phyloP scores from a whole-genome alignment of 2,329 filamentous ascomycete species.

The Zymoseptoria ardabiliae region DNA sequence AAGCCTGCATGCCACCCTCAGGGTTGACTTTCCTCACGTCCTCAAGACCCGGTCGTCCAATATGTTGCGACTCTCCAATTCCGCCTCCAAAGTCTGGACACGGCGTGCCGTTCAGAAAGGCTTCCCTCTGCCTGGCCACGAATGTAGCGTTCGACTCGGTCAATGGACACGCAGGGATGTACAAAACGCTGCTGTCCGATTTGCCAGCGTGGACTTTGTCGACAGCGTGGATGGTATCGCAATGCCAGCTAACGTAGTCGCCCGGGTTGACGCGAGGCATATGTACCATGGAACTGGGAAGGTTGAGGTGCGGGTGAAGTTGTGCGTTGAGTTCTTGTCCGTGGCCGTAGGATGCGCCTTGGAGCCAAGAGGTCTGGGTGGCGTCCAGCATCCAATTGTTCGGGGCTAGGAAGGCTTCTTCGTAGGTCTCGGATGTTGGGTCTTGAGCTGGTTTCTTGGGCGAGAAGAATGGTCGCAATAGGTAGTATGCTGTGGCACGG shows the following conservation, averaged over 20 bases:
- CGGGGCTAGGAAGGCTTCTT: conserved; percentile 41
- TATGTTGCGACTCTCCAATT: conserved; percentile 52
- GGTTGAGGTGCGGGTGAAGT: conserved; percentile 63
- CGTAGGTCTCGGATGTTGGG: conserved; percentile 31
- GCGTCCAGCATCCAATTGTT: conserved; percentile 55
- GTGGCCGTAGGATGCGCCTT: conserved; percentile 61
- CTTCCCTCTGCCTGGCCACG: conserved; percentile 60
- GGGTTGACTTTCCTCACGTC: conserved; percentile 33
- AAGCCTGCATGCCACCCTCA: conserved; percentile 46
- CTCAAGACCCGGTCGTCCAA: conserved; percentile 34
- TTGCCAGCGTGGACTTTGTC: conserved; percentile 68
- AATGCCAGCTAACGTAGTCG: conserved; percentile 74
- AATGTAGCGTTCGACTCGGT: conserved; percentile 69
- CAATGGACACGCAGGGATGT: conserved; percentile 79
- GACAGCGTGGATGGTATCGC: conserved; percentile 67
- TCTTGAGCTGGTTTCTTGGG: conserved; percentile 36
- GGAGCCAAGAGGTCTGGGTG: conserved; percentile 53
- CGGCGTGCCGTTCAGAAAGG: conserved; percentile 55
- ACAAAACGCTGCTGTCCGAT: conserved; percentile 68
- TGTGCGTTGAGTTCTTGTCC: conserved; percentile 59
- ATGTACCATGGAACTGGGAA: conserved; percentile 63
- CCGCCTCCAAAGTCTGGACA: conserved; percentile 50
- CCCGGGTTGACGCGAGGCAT: conserved; percentile 62
- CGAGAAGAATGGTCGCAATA: conserved; percentile 78
- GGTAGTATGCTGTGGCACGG: conserved; percentile 68